Base-by-base conservation (phyloP, 202 grass and related monocot genomes). In the Bolboschoenoplectus hybrid region DNA sequence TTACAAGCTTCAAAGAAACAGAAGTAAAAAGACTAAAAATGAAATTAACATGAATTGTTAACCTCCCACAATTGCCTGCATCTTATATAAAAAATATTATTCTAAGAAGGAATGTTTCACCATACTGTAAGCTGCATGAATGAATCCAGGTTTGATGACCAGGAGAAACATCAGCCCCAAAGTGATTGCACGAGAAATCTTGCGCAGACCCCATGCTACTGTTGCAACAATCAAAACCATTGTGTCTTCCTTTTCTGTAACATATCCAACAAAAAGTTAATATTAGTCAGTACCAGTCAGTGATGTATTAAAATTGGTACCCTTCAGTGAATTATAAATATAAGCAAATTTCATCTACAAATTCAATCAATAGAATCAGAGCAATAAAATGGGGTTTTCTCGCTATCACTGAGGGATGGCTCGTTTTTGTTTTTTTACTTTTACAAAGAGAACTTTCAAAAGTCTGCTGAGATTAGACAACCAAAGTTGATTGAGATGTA, bases 51-150 rank as follows among this genome's bases (percentile, higher is more conserved):
- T 60, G 53, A 39, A 72, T 72, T 47, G 68, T 60, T 60, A 60
- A 80, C 35, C 43, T 72, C 35, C 52, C 36, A 74, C 44, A 34
- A 19, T 40, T 43, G 52, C 35, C 13, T 80, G 26, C 67, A 67
- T 35, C 13, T 10, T 20, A 20, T 47, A 86, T 67, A 78, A 67
- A 81, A 89, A 39, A 85, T 84, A 86, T 17, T 86, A 69, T 82
- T 84, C 26, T 81, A 83, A 92, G 87, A 88, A 89, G 88, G 86
- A 71, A 93, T 83, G 87, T 92, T 95, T 89, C 93, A 93, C 82
- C 93, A 87, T 95, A 98, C 95, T 93, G 74, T 98, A 98, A 89
- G 91, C 89, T 87, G 93, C 95, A 94, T 95, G 91, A 92, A 98
- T 92, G 85, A 95, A 95, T 82, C 95, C 95, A 90, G 87, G 91